Evolutionary conservation across 345 rosid species (phyloP), one percentile per base, ranked within the genome.

Genomic region (Citrus glauca): DNA sequence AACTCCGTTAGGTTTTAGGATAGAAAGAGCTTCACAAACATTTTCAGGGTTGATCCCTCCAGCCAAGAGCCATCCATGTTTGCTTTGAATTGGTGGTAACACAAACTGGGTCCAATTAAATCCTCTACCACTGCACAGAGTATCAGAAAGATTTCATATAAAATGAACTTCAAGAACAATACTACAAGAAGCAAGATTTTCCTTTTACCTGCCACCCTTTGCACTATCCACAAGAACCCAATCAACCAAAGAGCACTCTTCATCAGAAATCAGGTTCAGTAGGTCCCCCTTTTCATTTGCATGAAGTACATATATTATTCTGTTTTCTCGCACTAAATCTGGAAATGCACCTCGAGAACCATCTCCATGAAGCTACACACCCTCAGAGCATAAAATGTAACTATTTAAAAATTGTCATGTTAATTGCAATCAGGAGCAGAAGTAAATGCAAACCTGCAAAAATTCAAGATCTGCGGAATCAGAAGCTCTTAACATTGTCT

Each of bases 161-260:
- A 24, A 37, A 68, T 56, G 63, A 30, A 64, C 33, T 71, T 35
- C 27, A 22, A 30, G 14, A 35, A 66, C 14, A 22, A 37, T 38
- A 62, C 5, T 55, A 40, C 24, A 9, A 28, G 66, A 81, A 71
- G 37, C 56, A 22, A 35, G 33, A 79, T 63, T 64, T 38, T 33
- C 82, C 66, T 27, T 3, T 61, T 76, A 94, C 98, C 97, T 94
- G 80, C 98, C 98, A 81, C 98, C 98, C 42, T 82, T 88, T 59
- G 95, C 97, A 78, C 97, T 92, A 81, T 94, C 98, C 7, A 89
- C 89, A 22, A 92, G 97, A 85, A 96, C 81, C 98, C 97, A 89
- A 76, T 94, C 98, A 67, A 89, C 91, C 67, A 89, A 79, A 62
- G 87, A 84, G 78, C 86, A 81, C 53, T 91, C 92, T 80, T 88